Percentiles rank a stretch among this genome's conserved stretches.
phyloP scores from a whole-genome alignment of 176 grass and related monocot genomes.

The Olyra latifolia region DNA sequence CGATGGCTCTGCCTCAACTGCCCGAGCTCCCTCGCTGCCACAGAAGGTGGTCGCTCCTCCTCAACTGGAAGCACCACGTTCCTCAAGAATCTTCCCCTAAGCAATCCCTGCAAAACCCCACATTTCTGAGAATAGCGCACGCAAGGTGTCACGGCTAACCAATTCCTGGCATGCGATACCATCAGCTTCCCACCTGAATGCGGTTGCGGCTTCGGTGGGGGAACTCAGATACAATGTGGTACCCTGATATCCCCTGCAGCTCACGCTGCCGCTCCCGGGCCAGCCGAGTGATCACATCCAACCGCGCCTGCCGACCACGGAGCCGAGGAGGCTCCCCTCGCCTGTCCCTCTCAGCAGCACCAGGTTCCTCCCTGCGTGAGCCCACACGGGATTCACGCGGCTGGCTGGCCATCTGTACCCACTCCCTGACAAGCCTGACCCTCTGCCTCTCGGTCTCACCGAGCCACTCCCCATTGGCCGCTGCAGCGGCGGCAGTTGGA shows the following conservation, averaged over 20 bases:
- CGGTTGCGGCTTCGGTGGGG: slow-evolving; percentile 82
- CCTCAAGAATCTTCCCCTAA: slow-evolving; percentile 93
- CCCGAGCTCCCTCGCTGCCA: slow-evolving; percentile 81
- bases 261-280: slow-evolving; percentile 85
- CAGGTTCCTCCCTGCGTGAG: slow-evolving; percentile 43
- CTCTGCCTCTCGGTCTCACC: slow-evolving; percentile 86
- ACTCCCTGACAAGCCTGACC: slow-evolving; percentile 87
- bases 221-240: slow-evolving; percentile 69
- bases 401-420: slow-evolving; percentile 89
- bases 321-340: slow-evolving; percentile 64
- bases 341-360: slow-evolving; percentile 39
- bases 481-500: slow-evolving; percentile 11
- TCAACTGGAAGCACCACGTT: slow-evolving; percentile 44
- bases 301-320: slow-evolving; percentile 76
- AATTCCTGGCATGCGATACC: background rate
- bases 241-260: slow-evolving; percentile 81
- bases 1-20: slow-evolving; percentile 83
- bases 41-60: slow-evolving; percentile 66
- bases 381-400: slow-evolving; percentile 46
- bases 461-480: slow-evolving; percentile 65
- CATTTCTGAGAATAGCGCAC: background rate
- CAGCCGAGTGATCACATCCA: slow-evolving; percentile 78
- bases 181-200: slow-evolving; percentile 60
- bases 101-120: slow-evolving; percentile 55
- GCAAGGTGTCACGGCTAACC: background rate